Percentiles rank a stretch among this genome's conserved stretches.
Conservation (phyloP, 169 alveolate genomes). For the Cryptosporidium tyzzeri region DNA sequence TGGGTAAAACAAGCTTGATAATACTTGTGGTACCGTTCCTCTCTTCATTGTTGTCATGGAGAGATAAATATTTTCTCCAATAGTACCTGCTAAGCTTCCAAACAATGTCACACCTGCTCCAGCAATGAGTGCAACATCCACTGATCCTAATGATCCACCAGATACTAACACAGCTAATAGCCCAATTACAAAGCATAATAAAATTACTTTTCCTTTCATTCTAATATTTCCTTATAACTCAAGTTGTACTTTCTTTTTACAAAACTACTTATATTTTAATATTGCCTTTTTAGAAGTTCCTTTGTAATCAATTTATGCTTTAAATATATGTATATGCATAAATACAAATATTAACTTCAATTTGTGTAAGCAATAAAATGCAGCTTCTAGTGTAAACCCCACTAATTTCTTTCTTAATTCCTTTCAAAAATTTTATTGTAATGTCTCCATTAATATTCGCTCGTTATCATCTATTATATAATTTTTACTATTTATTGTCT, state of each 20-base stretch:
- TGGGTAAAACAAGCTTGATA: conserved; percentile 62
- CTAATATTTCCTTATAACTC: neutral
- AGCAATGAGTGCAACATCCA: conserved; percentile 57
- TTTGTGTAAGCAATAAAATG: neutral
- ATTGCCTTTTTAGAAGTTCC: neutral
- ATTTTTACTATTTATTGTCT: neutral
- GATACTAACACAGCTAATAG: conserved; percentile 4
- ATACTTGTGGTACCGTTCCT: conserved; percentile 63
- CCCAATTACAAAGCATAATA: conserved; percentile 6
- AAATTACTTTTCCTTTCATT: conserved; percentile 4
- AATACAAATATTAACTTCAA: neutral
- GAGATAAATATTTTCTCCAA: conserved; percentile 66
- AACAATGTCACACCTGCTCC: conserved; percentile 44
- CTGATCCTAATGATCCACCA: conserved; percentile 66
- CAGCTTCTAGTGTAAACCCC: neutral
- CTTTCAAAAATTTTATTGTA: neutral
- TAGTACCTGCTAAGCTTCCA: conserved; percentile 62
- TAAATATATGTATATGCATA: neutral
- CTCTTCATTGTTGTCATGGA: conserved; percentile 46
- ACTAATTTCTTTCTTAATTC: neutral
- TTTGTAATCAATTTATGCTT: neutral
- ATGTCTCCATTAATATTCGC: conserved; percentile 14
- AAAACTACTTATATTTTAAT: neutral
- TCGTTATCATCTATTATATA: neutral
- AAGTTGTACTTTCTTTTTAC: neutral